Base-by-base conservation (phyloP, 2,329 filamentous ascomycete species). In the Penicillium polonicum region DNA sequence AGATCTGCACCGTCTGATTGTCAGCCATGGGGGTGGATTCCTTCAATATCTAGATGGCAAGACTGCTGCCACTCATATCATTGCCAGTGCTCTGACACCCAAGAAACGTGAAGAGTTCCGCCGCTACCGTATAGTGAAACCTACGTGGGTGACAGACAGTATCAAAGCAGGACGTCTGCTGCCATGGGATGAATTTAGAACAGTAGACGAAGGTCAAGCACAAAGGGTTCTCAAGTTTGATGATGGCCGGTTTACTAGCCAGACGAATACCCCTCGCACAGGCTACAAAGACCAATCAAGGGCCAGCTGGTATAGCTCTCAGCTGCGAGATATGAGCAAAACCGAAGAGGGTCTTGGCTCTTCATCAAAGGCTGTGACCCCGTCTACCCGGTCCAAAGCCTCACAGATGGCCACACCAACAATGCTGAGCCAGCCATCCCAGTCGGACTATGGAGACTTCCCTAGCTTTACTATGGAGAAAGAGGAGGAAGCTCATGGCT, bases 41-140 rank as follows among this genome's bases (percentile, higher is more conserved):
- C 83, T 97, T 60, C 94, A 99, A 73, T 97, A 97, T 68, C 80
- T 99, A 12, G 92, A 97, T 73, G 89, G 88, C 38, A 99, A 99
- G 78, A 97, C 93, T 0, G 88, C 89, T 72, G 93, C 92, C 0
- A 99, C 95, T 0, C 93, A 99, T 72, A 96, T 99, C 65, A 92
- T 99, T 66, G 92, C 93, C 4, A 93, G 91, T 52, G 88, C 85
- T 52, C 79, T 99, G 23, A 94, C 94, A 0, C 92, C 91, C 0
- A 97, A 97, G 78, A 99, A 99, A 75, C 86, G 86, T 29, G 85
- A 93, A 53, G 94, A 99, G 63, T 97, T 96, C 70, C 84, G 82
- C 53, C 86, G 85, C 63, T 97, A 97, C 74, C 86, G 93, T 45
- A 90, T 99, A 38, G 94, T 97, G 50, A 96, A 94, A 74, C 94